A percentile compares a stretch with the other conserved stretches of the same genome.
phyloP scores from a whole-genome alignment of 2,329 filamentous ascomycete genomes.

The Colletotrichum falcatum region DNA sequence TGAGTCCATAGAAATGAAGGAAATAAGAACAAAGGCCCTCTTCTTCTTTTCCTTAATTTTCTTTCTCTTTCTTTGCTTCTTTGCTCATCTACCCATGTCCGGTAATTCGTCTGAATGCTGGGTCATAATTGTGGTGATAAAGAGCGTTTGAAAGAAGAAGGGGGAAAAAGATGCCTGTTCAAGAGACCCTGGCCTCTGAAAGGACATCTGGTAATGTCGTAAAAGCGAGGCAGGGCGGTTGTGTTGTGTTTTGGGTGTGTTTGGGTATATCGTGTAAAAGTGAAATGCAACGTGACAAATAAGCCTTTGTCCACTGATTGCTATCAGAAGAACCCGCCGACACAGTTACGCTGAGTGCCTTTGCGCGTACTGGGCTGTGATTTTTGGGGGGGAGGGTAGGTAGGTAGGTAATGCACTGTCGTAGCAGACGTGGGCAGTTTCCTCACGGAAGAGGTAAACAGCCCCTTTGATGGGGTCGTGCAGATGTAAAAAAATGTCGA shows the following conservation, averaged over 20 bases:
- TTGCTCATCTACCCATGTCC: conserved; percentile 34
- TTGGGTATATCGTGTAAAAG: conserved; percentile 19
- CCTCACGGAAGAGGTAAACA: neutral
- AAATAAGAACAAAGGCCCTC: conserved; percentile 14
- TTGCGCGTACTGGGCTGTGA: conserved; percentile 5
- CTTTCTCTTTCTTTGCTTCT: conserved; percentile 6
- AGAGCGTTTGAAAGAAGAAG: too few species aligned
- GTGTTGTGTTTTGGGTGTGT: neutral
- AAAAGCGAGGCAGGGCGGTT: conserved; percentile 11
- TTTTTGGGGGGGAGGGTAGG: too few species aligned
- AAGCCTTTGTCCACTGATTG: neutral
- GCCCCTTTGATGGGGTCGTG: neutral
- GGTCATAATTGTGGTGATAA: conserved; percentile 34
- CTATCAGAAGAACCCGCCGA: conserved; percentile 2
- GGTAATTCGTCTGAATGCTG: conserved; percentile 34
- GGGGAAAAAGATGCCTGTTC: conserved; percentile 1
- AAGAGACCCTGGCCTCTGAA: conserved; percentile 25
- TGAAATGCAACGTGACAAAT: conserved; percentile 24
- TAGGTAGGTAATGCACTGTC: neutral
- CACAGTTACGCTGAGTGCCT: conserved; percentile 9
- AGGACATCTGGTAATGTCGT: conserved; percentile 28
- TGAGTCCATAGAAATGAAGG: conserved; percentile 8
- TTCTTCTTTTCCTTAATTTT: conserved; percentile 10
- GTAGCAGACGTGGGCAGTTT: neutral
- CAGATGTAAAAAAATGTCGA: neutral